phyloP scores from a whole-genome alignment of 768 basidiomycete species.

The Melanogaster broomeanus region DNA sequence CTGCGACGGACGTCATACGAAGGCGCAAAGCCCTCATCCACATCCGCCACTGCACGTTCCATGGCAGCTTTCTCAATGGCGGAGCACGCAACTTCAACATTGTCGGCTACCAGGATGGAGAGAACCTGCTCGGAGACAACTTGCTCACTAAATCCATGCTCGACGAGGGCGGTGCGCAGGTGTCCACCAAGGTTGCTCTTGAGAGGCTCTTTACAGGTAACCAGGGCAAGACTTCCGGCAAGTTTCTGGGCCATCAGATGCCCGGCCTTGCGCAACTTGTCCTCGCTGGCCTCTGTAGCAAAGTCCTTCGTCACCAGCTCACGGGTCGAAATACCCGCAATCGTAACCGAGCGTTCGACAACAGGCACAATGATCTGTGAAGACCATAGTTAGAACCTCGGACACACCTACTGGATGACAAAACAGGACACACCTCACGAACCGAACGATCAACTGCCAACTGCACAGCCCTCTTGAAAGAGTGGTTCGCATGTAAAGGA shows the following conservation, averaged over 20 bases:
- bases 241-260: conserved; percentile 97
- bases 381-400: neutral
- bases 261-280: conserved; percentile 87
- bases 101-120: conserved; percentile 82
- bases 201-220: conserved; percentile 97
- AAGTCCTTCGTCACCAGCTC: conserved; percentile 97
- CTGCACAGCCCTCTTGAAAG: conserved; percentile 89
- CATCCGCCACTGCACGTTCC: conserved; percentile 91
- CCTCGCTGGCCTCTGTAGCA: conserved; percentile 88
- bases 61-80: conserved; percentile 98
- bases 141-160: conserved; percentile 90
- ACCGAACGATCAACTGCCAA: conserved; percentile 92
- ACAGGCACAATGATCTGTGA: conserved; percentile 91
- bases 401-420: neutral
- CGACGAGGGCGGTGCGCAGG: conserved; percentile 77
- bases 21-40: conserved; percentile 83
- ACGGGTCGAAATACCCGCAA: conserved; percentile 95
- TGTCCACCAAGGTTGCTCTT: conserved; percentile 90
- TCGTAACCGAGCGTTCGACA: conserved; percentile 96
- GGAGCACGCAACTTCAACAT: conserved; percentile 89
- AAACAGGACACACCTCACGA: conserved; percentile 66
- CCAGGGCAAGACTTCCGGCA: conserved; percentile 92
- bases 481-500: conserved; percentile 72
- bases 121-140: conserved; percentile 82
- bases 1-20: conserved; percentile 84